phyloP scores from a whole-genome alignment of 2,329 filamentous ascomycete genomes.

The Phialophora verrucosa region DNA sequence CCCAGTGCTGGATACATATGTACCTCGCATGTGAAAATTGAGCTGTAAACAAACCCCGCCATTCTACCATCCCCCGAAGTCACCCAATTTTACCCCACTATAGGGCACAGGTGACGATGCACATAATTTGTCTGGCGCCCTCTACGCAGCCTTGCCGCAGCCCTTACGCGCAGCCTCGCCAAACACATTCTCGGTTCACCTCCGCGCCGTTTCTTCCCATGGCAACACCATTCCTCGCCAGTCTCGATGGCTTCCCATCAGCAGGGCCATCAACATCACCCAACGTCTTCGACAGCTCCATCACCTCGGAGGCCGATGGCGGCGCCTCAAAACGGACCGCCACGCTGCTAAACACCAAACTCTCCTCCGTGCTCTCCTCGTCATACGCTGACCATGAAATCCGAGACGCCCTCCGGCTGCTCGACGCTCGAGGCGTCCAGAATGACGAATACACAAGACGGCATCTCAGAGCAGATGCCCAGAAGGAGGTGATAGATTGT shows the following conservation, averaged over 20 bases:
- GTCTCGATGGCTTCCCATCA: constrained; percentile 22
- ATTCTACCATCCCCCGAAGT: neutral
- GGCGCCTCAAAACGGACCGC: constrained; percentile 48
- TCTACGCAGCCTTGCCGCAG: neutral
- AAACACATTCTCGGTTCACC: neutral
- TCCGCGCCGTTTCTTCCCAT: constrained; percentile 12
- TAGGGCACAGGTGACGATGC: neutral
- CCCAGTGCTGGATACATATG: no score
- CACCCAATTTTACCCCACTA: neutral
- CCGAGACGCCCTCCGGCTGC: constrained; percentile 76
- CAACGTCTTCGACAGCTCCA: constrained; percentile 22
- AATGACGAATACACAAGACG: constrained; percentile 81
- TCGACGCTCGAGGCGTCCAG: constrained; percentile 72
- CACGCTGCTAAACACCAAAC: constrained; percentile 78
- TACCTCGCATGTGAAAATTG: neutral
- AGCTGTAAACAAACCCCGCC: neutral
- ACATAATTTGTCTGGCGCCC: neutral
- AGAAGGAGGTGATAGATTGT: constrained; percentile 89
- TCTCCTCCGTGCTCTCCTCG: constrained; percentile 83
- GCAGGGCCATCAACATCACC: constrained; percentile 1
- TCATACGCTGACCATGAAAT: constrained; percentile 94
- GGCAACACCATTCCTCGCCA: constrained; percentile 24
- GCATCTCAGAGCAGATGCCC: constrained; percentile 66
- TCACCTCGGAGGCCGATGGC: constrained; percentile 22
- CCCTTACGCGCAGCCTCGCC: constrained; percentile 13